phyloP scores from a whole-genome alignment of 73 alveolate genomes.

The Tetrahymena borealis region DNA sequence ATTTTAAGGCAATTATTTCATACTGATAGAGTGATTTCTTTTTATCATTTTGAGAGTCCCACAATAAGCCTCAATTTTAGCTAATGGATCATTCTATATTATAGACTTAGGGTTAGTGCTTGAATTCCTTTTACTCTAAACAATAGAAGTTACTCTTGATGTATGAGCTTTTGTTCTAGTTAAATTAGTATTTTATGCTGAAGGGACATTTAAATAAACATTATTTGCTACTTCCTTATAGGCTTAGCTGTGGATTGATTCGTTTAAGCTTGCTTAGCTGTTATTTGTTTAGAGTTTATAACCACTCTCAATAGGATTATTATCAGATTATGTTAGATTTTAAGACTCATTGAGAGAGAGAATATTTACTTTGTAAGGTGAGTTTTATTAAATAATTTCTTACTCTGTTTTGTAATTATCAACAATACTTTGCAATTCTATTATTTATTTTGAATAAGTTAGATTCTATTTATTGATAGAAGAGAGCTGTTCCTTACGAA shows the following conservation, averaged over 20 bases:
- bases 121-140: neutral
- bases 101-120: neutral
- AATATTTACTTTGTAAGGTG: neutral
- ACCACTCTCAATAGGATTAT: neutral
- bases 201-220: neutral
- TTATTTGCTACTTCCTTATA: neutral
- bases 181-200: neutral
- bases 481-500: neutral
- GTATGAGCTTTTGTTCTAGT: neutral
- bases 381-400: neutral
- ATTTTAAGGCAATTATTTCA: neutral
- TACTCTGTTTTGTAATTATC: neutral
- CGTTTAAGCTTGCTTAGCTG: neutral
- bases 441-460: neutral
- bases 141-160: neutral
- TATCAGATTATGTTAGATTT: neutral
- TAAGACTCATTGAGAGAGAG: neutral
- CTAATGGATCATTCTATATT: neutral
- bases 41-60: neutral
- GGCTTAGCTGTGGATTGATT: neutral
- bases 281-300: neutral
- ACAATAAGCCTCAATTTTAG: neutral
- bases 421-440: neutral
- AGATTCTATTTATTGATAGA: neutral
- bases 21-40: neutral